Conservation (phyloP, 108 stramenopile genomes). For the Nitzschia sp. region DNA sequence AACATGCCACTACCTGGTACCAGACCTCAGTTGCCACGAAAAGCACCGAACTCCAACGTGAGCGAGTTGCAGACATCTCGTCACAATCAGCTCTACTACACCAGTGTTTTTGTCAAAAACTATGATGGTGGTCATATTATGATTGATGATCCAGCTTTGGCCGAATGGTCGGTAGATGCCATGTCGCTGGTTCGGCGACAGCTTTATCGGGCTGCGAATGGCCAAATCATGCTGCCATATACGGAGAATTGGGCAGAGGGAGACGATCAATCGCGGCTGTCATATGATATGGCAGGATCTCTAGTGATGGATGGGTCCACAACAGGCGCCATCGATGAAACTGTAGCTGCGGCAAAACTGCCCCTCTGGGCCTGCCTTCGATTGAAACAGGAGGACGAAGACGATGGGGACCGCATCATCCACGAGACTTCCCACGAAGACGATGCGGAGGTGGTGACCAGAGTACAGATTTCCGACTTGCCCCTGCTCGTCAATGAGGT, state of each 20-base stretch:
- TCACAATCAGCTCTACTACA: constrained; percentile 27
- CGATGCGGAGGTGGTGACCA: neutral
- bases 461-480: constrained; percentile 58
- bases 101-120: constrained; percentile 44
- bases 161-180: constrained; percentile 85
- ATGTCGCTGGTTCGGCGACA: constrained; percentile 70
- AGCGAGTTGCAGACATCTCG: constrained; percentile 9
- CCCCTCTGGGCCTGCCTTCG: constrained; percentile 10
- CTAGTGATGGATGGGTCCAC: neutral
- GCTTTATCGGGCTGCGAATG: constrained; percentile 64
- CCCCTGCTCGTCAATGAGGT: constrained; percentile 72
- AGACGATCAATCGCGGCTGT: constrained; percentile 22
- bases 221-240: constrained; percentile 54
- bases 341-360: constrained; percentile 5
- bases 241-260: constrained; percentile 57
- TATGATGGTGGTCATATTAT: constrained; percentile 58
- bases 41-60: constrained; percentile 10
- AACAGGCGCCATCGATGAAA: constrained; percentile 28
- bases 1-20: neutral
- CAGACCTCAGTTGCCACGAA: neutral
- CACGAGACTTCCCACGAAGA: neutral
- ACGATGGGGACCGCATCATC: neutral
- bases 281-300: constrained; percentile 23
- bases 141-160: constrained; percentile 66
- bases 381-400: neutral